phyloP scores from a whole-genome alignment of 2,329 filamentous ascomycete genomes.

The Septoria petroselini region DNA sequence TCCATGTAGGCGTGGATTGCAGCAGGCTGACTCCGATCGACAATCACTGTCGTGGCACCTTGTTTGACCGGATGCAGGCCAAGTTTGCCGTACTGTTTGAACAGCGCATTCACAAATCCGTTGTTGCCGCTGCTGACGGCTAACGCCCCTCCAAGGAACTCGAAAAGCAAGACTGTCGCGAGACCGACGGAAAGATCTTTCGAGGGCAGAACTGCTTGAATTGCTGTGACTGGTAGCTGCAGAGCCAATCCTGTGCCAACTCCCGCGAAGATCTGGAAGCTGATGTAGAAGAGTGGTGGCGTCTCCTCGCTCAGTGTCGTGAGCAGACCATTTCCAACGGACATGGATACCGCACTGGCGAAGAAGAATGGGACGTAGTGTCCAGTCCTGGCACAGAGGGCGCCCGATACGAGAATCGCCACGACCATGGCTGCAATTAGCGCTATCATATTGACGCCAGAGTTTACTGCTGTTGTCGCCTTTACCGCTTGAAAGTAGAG shows the following conservation, averaged over 20 bases:
- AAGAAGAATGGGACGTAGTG: constrained; percentile 4
- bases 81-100: background rate
- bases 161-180: constrained; percentile 3
- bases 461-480: constrained; percentile 42
- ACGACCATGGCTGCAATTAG: constrained; percentile 45
- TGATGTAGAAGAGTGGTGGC: background rate
- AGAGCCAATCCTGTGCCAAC: background rate
- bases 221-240: constrained; percentile 2
- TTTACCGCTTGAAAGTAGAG: constrained; percentile 49
- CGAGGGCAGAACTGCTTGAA: background rate
- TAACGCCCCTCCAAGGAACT: background rate
- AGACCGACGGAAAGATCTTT: constrained; percentile 3
- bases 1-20: background rate
- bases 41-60: background rate
- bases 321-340: constrained; percentile 1
- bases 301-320: background rate
- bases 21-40: background rate
- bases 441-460: constrained; percentile 47
- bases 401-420: constrained; percentile 40
- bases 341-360: constrained; percentile 1
- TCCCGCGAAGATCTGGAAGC: background rate
- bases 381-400: constrained; percentile 34
- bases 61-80: background rate
- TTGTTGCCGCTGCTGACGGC: background rate
- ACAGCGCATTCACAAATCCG: background rate